These are phyloP conservation scores for Aureobasidium sp. DNA, from an alignment of 2,329 filamentous ascomycete species.

Conservation along the genomic window DNA sequence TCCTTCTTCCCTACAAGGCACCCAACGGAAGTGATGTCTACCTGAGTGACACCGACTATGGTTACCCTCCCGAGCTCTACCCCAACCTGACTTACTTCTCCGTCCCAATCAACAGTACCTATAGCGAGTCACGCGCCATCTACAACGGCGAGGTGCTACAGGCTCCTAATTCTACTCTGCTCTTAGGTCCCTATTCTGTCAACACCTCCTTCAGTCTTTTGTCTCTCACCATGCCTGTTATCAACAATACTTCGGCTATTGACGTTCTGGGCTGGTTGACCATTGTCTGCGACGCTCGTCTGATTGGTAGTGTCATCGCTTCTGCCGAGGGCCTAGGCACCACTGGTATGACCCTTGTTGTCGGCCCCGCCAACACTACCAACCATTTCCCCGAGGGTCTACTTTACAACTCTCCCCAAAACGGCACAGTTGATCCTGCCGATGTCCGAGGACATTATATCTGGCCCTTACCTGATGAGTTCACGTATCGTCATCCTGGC, in stretches of 20 bases:
- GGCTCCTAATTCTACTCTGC: slow-evolving; percentile 47
- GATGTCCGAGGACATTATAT: slow-evolving; percentile 23
- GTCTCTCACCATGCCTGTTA: slow-evolving; percentile 73
- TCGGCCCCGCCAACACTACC: slow-evolving; percentile 59
- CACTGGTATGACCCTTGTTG: slow-evolving; percentile 62
- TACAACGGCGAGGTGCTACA: slow-evolving; percentile 37
- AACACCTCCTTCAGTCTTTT: slow-evolving; percentile 69
- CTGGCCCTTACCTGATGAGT: slow-evolving; percentile 23
- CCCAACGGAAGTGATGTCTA: slow-evolving; percentile 52
- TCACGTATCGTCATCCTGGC: slow-evolving; percentile 24
- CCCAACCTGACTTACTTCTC: slow-evolving; percentile 65
- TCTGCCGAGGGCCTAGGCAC: slow-evolving; percentile 63
- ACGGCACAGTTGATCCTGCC: not conserved
- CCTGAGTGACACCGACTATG: slow-evolving; percentile 55
- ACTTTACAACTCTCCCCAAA: slow-evolving; percentile 21
- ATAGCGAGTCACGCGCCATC: slow-evolving; percentile 31
- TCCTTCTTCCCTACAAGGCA: slow-evolving; percentile 56
- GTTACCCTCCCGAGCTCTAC: slow-evolving; percentile 66
- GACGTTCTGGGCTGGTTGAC: slow-evolving; percentile 80
- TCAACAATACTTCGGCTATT: slow-evolving; percentile 53
- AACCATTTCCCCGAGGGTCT: slow-evolving; percentile 46
- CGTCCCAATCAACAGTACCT: slow-evolving; percentile 29
- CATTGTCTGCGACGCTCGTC: slow-evolving; percentile 60
- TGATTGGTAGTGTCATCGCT: slow-evolving; percentile 55
- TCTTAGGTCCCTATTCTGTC: slow-evolving; percentile 67